Base-by-base conservation (phyloP, 306 rosid species). In the Pterocarpus macrocarpus region DNA sequence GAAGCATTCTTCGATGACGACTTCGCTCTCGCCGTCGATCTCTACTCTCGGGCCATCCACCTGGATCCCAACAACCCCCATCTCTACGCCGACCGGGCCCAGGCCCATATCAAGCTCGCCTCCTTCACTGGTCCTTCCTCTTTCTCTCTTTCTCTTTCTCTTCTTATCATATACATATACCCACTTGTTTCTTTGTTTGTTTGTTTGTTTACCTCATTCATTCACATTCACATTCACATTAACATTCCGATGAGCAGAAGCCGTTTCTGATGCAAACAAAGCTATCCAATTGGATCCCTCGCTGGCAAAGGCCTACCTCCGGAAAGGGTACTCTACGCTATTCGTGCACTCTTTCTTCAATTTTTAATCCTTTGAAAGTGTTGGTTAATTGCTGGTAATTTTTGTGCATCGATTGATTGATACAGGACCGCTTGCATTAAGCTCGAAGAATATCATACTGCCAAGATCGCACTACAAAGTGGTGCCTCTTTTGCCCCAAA, bases 371-470 rank as follows among this genome's bases (percentile, higher is more conserved):
- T 8, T 6, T 55, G 3, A 5, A n/a, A 55, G 8, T 52, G 58
- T 5, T 47, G 14, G 58, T n/a, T 52, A 52, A 52, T 52, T 52
- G 49, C 49, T 43, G 49, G 49, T 8, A 22, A 22, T 22, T 22
- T 2, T 47, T 1, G 10, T 47, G 9, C 12, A 47, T 55, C 16
- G 17, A 55, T n/a, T n/a, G 17, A 52, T 16, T 55, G 3, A 50
- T 58, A 10, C 41, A 95, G 98, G 73, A 86, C 82, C 45, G 98
- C 99, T 41, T 96, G 97, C 88, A n/a, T 93, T 30, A 90, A 83
- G 55, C 98, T 96, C 1, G 95, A 88, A 80, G 97, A 93, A 74
- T 96, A 90, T 83, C 88, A 92, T 56, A 92, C 97, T 55, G 99
- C 99, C n/a, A 96, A 88, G 87, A 73, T 83, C 1, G 97, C 97